Base-by-base conservation (phyloP, 2,329 filamentous ascomycete species). In the Ophiognomonia clavigignenti-juglandacearum region DNA sequence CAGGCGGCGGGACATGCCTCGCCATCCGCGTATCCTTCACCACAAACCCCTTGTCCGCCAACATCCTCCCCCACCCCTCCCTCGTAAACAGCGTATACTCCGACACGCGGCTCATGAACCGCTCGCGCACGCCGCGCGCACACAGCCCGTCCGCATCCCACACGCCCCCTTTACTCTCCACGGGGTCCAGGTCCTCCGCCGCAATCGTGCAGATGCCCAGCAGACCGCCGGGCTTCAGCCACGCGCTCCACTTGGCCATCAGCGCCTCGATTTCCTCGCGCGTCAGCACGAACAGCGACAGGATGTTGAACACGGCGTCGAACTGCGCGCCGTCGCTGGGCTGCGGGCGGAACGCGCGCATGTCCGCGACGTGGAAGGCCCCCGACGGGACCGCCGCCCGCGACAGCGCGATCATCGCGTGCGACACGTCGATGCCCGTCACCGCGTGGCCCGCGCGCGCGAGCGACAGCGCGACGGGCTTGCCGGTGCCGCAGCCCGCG, bases 401-500 rank as follows among this genome's bases (percentile, higher is more conserved):
- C 5, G 58, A 57, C 13, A 55, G 55, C 1, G 36, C 36, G 16
- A 63, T 43, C 59, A 62, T 61, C 39, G 54, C 56, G 2, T 42
- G 45, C 18, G 59, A 62, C 9, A 60, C 50, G 43, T 63, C 60
- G 38, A 61, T 59, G 29, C 59, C 59, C 3, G 60, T 54, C 5
- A 61, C 58, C 27, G 53, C 46, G 54, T 63, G 60, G 11, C 59
- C 60, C 1, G 59, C 59, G 2, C 52, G 55, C 13, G 59, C 57
- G 6, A 63, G 56, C 0, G 48, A 26, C 9, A 45, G 52, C 47
- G 54, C 57, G 5, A 57, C 54, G 0, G 59, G 60, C 6, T 54
- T 51, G 20, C 60, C 59, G 7, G 60, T 62, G 38, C 59, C 60
- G 45, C 57, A 61, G 50, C 60, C 60, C 9, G 61, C 53, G 44